Evolutionary conservation across 192 early-diverging fungal genomes (phyloP).

Genomic region (Jimgerdemannia flammicorona): DNA sequence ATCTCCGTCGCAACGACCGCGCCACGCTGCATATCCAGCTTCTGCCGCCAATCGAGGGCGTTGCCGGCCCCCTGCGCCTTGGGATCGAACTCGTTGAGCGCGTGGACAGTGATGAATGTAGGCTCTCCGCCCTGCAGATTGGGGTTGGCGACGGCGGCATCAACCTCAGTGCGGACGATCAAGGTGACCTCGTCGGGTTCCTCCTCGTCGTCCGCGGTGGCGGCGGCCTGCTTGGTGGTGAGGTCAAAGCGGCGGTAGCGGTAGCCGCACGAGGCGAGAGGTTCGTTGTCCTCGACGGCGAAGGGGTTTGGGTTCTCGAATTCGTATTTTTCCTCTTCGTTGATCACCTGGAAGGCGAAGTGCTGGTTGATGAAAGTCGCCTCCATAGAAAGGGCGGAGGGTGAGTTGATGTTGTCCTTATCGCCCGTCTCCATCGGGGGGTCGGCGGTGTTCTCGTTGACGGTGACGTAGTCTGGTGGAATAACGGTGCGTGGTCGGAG

Average conservation of each 20-base stretch:
- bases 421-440: slow-evolving; percentile 86
- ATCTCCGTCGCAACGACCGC: slow-evolving; percentile 96
- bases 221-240: slow-evolving; percentile 31
- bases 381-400: slow-evolving; percentile 78
- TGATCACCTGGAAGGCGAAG: slow-evolving; percentile 79
- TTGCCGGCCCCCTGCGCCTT: slow-evolving; percentile 79
- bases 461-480: slow-evolving; percentile 76
- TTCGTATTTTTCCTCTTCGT: slow-evolving; percentile 38
- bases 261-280: slow-evolving; percentile 66
- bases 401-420: slow-evolving; percentile 88
- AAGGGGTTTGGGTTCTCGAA: slow-evolving; percentile 80
- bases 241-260: slow-evolving; percentile 89
- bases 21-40: slow-evolving; percentile 91
- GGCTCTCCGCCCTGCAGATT: slow-evolving; percentile 45
- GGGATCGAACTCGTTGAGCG: slow-evolving; percentile 93
- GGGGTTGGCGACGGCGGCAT: slow-evolving; percentile 48
- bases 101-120: slow-evolving; percentile 63
- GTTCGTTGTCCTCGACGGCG: slow-evolving; percentile 39
- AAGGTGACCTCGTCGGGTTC: slow-evolving; percentile 57
- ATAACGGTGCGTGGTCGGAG: not conserved
- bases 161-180: slow-evolving; percentile 86
- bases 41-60: slow-evolving; percentile 91
- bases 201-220: slow-evolving; percentile 33
- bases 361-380: slow-evolving; percentile 84
- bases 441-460: slow-evolving; percentile 94